Conservation (phyloP, 768 basidiomycete genomes). For the Dioszegia crocea region DNA sequence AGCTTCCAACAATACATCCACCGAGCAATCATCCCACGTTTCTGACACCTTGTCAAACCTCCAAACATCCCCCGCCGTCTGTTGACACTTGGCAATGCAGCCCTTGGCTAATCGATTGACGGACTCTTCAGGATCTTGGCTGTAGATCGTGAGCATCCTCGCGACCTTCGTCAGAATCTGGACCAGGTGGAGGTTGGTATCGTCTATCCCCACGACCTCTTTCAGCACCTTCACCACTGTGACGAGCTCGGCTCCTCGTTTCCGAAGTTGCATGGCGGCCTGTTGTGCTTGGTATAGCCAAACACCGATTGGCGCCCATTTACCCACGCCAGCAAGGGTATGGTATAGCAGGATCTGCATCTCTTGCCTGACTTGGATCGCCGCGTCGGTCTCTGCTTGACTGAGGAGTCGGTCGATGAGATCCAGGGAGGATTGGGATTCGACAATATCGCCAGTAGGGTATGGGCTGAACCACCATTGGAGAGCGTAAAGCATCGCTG, state of each 20-base stretch:
- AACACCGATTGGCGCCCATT: conserved; percentile 18
- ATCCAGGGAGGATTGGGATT: not conserved
- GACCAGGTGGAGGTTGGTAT: not conserved
- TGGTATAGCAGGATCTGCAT: conserved; percentile 20
- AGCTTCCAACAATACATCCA: not conserved
- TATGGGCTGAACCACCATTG: conserved; percentile 21
- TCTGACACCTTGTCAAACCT: not conserved
- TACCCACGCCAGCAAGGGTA: conserved; percentile 11
- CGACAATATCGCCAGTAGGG: not conserved
- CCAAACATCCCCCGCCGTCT: not conserved
- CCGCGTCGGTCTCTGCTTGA: conserved; percentile 20
- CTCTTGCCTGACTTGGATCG: conserved; percentile 35
- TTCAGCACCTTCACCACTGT: not conserved
- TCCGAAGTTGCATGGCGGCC: not conserved
- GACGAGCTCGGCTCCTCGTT: not conserved
- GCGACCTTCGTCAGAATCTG: not conserved
- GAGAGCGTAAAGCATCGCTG: conserved; percentile 36
- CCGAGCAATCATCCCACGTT: not conserved
- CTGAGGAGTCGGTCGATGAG: not conserved
- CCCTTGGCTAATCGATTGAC: not conserved
- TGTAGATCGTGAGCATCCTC: conserved; percentile 2
- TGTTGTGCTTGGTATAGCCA: conserved; percentile 16
- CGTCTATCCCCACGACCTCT: not conserved
- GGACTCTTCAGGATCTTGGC: conserved; percentile 1
- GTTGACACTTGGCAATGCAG: not conserved